phyloP scores from a whole-genome alignment of 2,329 filamentous ascomycete species.

The Aspergillus aculeatinus region DNA sequence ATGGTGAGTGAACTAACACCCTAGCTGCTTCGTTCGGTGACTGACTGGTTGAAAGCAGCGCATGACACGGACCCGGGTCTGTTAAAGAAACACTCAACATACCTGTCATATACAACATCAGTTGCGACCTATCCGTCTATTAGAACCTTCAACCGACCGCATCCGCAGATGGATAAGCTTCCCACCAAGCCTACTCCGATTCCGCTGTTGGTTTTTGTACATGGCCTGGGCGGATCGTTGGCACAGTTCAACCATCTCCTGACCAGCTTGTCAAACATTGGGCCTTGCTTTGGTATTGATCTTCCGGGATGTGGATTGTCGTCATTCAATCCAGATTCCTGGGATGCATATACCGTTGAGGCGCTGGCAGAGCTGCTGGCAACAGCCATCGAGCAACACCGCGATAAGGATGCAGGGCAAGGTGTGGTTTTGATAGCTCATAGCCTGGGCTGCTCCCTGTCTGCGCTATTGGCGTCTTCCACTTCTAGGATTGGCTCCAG shows the following conservation, averaged over 20 bases:
- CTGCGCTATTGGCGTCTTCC: slow-evolving; percentile 67
- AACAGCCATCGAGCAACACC: slow-evolving; percentile 70
- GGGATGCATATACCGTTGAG: slow-evolving; percentile 77
- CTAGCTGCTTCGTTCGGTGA: background rate
- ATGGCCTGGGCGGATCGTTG: slow-evolving; percentile 88
- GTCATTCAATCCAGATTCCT: slow-evolving; percentile 65
- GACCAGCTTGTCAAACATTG: slow-evolving; percentile 76
- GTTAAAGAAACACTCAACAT: slow-evolving; percentile 71
- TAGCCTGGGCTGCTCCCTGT: slow-evolving; percentile 82
- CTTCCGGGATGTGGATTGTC: slow-evolving; percentile 87
- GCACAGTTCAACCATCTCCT: slow-evolving; percentile 83
- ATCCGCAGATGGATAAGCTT: slow-evolving; percentile 78
- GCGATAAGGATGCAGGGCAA: slow-evolving; percentile 64
- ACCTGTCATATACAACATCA: slow-evolving; percentile 70
- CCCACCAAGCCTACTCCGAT: slow-evolving; percentile 70
- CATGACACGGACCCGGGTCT: slow-evolving; percentile 70
- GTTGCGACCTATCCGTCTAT: slow-evolving; percentile 70
- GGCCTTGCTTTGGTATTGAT: slow-evolving; percentile 83
- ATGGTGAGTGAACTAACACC: slow-evolving; percentile 27
- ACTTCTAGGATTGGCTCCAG: slow-evolving; percentile 53
- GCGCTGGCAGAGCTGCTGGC: slow-evolving; percentile 74
- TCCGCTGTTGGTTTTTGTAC: slow-evolving; percentile 85
- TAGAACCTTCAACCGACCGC: slow-evolving; percentile 78
- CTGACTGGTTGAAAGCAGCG: slow-evolving; percentile 26
- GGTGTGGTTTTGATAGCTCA: slow-evolving; percentile 80